A percentile compares a stretch with the other conserved stretches of the same genome.
Conservation (phyloP, 1,139 yeast species). For the Magnusiomyces starmeri region DNA sequence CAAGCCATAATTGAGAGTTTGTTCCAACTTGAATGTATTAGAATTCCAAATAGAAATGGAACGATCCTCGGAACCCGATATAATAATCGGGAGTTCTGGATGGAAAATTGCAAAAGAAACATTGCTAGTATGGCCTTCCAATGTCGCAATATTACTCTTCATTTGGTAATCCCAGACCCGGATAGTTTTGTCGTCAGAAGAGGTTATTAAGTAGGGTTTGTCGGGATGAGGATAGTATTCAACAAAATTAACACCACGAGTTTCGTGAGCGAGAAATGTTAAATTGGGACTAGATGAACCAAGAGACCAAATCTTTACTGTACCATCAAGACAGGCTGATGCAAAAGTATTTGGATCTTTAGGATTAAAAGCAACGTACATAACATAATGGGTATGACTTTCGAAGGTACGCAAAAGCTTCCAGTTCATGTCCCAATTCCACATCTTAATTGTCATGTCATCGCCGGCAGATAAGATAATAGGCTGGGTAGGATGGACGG, state of each 20-base stretch:
- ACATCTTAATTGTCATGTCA: conserved; percentile 81
- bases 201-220: conserved; percentile 88
- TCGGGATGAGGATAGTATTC: conserved; percentile 96
- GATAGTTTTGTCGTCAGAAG: conserved; percentile 87
- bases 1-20: conserved; percentile 80
- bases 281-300: conserved; percentile 88
- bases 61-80: conserved; percentile 86
- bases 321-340: conserved; percentile 90
- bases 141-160: conserved; percentile 86
- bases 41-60: conserved; percentile 94
- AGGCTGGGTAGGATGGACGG: conserved; percentile 92
- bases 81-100: conserved; percentile 83
- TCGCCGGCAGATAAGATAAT: conserved; percentile 85
- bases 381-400: conserved; percentile 93
- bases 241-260: conserved; percentile 90
- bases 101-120: conserved; percentile 97
- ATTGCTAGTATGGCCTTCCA: conserved; percentile 89
- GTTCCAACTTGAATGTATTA: conserved; percentile 72
- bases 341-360: conserved; percentile 98
- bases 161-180: conserved; percentile 98
- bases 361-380: conserved; percentile 93
- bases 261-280: conserved; percentile 84
- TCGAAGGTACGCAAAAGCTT: conserved; percentile 81
- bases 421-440: conserved; percentile 96
- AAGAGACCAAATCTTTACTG: conserved; percentile 94